Base-by-base conservation (phyloP, 345 rosid genomes). In the Mangifera indica region DNA sequence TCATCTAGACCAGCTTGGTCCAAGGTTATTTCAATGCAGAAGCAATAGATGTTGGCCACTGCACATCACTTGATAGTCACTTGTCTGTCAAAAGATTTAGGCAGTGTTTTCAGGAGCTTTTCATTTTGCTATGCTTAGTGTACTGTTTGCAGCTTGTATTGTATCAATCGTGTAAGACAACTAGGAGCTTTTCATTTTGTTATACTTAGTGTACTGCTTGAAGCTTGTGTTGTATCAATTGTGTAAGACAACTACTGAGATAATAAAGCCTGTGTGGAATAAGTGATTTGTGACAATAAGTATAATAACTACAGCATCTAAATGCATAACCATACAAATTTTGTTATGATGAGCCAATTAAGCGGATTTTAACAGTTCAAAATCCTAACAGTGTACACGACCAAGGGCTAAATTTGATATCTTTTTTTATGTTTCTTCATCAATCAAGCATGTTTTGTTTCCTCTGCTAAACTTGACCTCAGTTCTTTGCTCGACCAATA, bases 1-100 rank as follows among this genome's bases (percentile, higher is more conserved):
- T 80, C 83, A 3, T 79, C 83, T 1, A 85, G 93, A 79, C 91
- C 91, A 22, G 85, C 93, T 42, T 86, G 88, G 79, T 61, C 72
- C 57, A 89, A 93, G 85, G 85, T 90, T 44, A 62, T 82, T 48
- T 87, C 82, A 20, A 34, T 84, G 85, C 72, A 52, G 20, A 76
- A 78, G 6, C 59, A 70, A 3, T 62, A 20, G 57, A 60, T 18
- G 25, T 26, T 53, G 21, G 71, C 15, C 17, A 0, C 60, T n/a
- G n/a, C n/a, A n/a, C n/a, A n/a, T n/a, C n/a, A n/a, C n/a, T n/a
- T n/a, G n/a, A n/a, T n/a, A n/a, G n/a, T 7, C 2, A 18, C 29
- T 2, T 0, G 29, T 2, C 40, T 34, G 40, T 34, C 40, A 34
- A 1, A 29, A 29, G 32, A 29, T 29, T 29, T 29, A 29, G 32